These are phyloP conservation scores for Colletotrichum filicis DNA, from an alignment of 2,329 filamentous ascomycete species.

Conservation along the genomic window DNA sequence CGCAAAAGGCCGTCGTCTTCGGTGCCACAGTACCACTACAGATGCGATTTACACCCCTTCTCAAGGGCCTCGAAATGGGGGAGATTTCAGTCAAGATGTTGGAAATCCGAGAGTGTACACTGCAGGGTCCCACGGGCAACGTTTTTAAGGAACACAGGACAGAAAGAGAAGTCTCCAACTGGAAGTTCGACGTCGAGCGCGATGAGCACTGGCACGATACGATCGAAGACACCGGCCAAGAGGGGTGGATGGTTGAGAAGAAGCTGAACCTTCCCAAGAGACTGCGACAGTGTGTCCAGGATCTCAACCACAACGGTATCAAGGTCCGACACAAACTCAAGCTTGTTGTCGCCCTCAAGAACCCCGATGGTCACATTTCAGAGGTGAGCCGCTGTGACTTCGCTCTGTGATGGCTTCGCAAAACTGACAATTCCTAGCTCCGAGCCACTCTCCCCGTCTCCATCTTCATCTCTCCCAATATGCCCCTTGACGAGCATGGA, in stretches of 20 bases:
- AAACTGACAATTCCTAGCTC: constrained; percentile 60
- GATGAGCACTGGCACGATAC: constrained; percentile 76
- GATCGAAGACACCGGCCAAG: constrained; percentile 74
- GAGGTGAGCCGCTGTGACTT: constrained; percentile 66
- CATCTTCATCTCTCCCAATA: constrained; percentile 94
- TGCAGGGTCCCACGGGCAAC: constrained; percentile 57
- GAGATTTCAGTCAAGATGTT: constrained; percentile 83
- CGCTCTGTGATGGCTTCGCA: neutral
- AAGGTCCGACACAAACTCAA: constrained; percentile 94
- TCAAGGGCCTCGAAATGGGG: constrained; percentile 90
- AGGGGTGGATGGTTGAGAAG: constrained; percentile 72
- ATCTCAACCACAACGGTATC: constrained; percentile 88
- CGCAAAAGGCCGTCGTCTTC: constrained; percentile 94
- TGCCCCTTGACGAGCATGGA: constrained; percentile 89
- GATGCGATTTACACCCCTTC: constrained; percentile 86
- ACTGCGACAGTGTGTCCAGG: constrained; percentile 86
- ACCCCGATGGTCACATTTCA: constrained; percentile 93
- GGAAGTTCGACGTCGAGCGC: constrained; percentile 65
- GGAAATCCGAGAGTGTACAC: constrained; percentile 78
- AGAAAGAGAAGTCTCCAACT: constrained; percentile 71
- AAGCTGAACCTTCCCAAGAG: constrained; percentile 80
- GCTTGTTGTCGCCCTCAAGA: constrained; percentile 89
- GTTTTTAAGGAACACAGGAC: constrained; percentile 68
- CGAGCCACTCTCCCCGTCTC: constrained; percentile 91
- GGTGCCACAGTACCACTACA: constrained; percentile 87